phyloP scores from a whole-genome alignment of 495 filamentous ascomycete genomes.

The Penicillium samsonianum region DNA sequence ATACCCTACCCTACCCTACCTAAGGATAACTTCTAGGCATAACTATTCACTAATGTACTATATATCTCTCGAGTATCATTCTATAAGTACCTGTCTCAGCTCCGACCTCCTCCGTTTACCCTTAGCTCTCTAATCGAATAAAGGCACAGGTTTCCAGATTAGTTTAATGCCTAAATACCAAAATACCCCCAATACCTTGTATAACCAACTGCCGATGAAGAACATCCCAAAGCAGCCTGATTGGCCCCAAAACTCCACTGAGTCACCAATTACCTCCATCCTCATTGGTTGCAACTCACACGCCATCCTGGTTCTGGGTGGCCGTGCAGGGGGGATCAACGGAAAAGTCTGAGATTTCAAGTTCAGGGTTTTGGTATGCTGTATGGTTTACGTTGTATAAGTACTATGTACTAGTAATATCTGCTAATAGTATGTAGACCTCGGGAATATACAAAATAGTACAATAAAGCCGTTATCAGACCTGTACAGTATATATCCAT shows the following conservation, averaged over 20 bases:
- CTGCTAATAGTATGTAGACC: neutral
- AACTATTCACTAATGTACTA: neutral
- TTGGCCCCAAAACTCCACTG: constrained; percentile 12
- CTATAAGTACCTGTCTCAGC: neutral
- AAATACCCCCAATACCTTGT: constrained; percentile 17
- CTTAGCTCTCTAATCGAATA: constrained; percentile 24
- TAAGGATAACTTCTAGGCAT: no score
- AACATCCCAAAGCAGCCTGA: constrained; percentile 32
- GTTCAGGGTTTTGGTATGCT: neutral
- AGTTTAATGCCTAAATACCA: neutral
- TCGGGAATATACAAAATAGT: no score
- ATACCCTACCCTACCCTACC: no score
- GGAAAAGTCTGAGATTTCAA: constrained; percentile 9
- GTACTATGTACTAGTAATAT: no score
- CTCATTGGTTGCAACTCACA: constrained; percentile 15
- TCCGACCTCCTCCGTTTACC: constrained; percentile 9
- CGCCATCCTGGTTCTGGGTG: constrained; percentile 28
- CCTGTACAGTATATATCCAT: neutral
- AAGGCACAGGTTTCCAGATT: neutral
- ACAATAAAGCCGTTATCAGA: neutral
- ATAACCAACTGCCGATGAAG: constrained; percentile 29
- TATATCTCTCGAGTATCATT: neutral
- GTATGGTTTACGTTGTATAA: neutral
- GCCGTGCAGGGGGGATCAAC: constrained; percentile 27
- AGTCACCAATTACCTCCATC: constrained; percentile 16